Percentiles rank a stretch among this genome's conserved stretches.
Evolutionary conservation across 768 basidiomycete genomes (phyloP).

Genomic region (Phaeotremella fagi): DNA sequence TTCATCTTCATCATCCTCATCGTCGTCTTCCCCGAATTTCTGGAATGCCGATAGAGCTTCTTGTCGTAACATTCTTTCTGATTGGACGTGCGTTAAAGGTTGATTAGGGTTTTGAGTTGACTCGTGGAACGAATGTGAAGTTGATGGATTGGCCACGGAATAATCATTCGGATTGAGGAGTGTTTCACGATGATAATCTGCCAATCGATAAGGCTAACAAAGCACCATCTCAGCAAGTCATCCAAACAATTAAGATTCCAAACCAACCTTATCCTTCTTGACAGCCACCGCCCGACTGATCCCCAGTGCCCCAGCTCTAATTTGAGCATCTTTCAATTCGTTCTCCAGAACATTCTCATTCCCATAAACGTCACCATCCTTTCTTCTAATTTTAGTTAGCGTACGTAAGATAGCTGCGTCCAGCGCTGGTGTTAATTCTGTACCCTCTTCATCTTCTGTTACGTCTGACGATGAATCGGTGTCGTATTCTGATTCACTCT

Average conservation of each 20-base stretch:
- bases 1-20: conserved; percentile 52
- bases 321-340: conserved; percentile 27
- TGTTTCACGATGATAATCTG: conserved; percentile 49
- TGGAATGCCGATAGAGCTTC: conserved; percentile 87
- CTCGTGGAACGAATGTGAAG: conserved; percentile 45
- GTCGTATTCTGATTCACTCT: conserved; percentile 62
- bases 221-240: not conserved
- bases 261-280: conserved; percentile 22
- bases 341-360: conserved; percentile 64
- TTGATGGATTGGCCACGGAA: conserved; percentile 16
- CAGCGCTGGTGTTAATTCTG: conserved; percentile 85
- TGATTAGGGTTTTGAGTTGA: conserved; percentile 29
- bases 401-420: conserved; percentile 93
- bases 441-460: conserved; percentile 88
- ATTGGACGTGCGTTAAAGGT: conserved; percentile 66
- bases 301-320: conserved; percentile 16
- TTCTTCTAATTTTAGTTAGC: conserved; percentile 72
- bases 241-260: not conserved
- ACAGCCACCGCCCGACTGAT: conserved; percentile 3
- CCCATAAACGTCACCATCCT: conserved; percentile 79
- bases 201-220: conserved; percentile 47
- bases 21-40: conserved; percentile 38
- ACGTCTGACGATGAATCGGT: conserved; percentile 52
- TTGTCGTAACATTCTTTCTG: conserved; percentile 66
- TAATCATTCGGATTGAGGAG: conserved; percentile 39